These are phyloP conservation scores for Pichia sp. DNA, from an alignment of 1,139 yeast genomes.

Conservation along the genomic window DNA sequence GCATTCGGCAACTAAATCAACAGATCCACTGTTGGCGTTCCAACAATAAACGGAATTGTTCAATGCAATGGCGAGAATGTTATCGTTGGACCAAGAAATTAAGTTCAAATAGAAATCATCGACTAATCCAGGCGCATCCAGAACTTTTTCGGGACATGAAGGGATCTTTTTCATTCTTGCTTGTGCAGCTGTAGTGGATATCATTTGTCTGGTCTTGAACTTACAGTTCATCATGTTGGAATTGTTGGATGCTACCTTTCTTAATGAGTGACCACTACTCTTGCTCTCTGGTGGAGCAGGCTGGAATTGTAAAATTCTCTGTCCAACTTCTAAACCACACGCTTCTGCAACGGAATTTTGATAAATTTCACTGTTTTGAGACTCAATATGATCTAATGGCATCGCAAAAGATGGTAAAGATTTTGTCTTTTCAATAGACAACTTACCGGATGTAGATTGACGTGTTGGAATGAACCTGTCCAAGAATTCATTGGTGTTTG, in stretches of 20 bases:
- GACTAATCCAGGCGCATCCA: conserved; percentile 94
- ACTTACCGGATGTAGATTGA: conserved; percentile 45
- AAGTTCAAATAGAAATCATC: conserved; percentile 92
- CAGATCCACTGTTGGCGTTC: conserved; percentile 88
- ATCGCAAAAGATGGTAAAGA: conserved; percentile 32
- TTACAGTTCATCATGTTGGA: conserved; percentile 16
- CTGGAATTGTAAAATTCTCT: conserved; percentile 82
- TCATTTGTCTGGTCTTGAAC: conserved; percentile 26
- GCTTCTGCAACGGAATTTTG: conserved; percentile 92
- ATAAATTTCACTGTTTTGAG: conserved; percentile 69
- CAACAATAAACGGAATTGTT: conserved; percentile 85
- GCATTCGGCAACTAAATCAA: conserved; percentile 61
- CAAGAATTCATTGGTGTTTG: conserved; percentile 31
- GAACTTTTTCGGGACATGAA: conserved; percentile 86
- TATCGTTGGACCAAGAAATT: conserved; percentile 83
- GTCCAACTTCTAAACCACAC: conserved; percentile 84
- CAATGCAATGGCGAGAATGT: conserved; percentile 85
- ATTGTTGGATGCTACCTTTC: conserved; percentile 21
- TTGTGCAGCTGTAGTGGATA: conserved; percentile 35
- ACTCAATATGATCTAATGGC: conserved; percentile 57
- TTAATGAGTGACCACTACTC: conserved; percentile 6
- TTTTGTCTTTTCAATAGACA: conserved; percentile 26
- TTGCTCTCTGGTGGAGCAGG: conserved; percentile 78
- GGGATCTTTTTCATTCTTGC: conserved; percentile 65
- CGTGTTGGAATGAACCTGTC: conserved; percentile 57